These are phyloP conservation scores for Kwoniella shivajii DNA, from an alignment of 1,284 basidiomycete genomes.

Conservation along the genomic window DNA sequence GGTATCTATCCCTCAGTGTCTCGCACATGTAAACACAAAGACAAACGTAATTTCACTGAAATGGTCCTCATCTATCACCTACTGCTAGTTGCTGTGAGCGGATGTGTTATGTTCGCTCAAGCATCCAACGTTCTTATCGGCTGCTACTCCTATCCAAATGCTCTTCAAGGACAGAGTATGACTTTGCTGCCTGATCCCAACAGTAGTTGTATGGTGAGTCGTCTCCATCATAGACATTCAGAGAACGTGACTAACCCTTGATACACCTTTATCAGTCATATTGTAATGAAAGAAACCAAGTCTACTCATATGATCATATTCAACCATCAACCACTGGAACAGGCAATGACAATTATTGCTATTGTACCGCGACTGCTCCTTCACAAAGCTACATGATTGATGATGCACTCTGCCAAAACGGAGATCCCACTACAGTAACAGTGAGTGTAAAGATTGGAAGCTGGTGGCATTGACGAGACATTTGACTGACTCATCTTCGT, in stretches of 20 bases:
- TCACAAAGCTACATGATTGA: not conserved
- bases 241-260: not conserved
- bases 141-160: not conserved
- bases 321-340: not conserved
- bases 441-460: too few relatives aligned
- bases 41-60: too few relatives aligned
- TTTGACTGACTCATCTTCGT: not conserved
- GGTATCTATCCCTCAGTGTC: too few relatives aligned
- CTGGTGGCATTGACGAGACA: too few relatives aligned
- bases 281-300: not conserved
- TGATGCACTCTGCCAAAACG: not conserved
- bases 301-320: not conserved
- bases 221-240: not conserved
- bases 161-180: not conserved
- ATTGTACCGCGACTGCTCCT: not conserved
- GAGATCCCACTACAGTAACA: not conserved
- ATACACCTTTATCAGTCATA: not conserved
- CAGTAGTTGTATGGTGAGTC: not conserved
- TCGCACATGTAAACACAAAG: too few relatives aligned
- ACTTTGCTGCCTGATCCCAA: not conserved
- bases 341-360: not conserved
- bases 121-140: not conserved
- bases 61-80: too few relatives aligned
- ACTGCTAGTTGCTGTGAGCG: too few relatives aligned
- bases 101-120: not conserved